phyloP scores from a whole-genome alignment of 2,329 filamentous ascomycete species.

The Fusarium fracticaudum region DNA sequence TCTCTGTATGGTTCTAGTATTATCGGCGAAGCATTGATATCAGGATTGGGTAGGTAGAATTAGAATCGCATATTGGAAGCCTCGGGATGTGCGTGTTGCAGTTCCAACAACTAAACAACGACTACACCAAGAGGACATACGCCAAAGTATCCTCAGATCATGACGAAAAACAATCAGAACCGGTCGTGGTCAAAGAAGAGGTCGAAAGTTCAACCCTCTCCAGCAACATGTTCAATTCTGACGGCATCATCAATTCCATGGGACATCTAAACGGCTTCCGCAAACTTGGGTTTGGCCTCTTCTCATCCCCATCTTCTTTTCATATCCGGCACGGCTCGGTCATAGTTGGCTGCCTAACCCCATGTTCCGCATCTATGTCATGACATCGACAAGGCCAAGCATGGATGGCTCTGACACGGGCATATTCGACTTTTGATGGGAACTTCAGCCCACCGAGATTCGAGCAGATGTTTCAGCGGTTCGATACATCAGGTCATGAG shows the following conservation, averaged over 20 bases:
- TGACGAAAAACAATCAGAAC: no score
- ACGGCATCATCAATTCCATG: constrained; percentile 51
- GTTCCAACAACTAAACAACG: not conserved
- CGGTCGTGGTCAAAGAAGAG: not conserved
- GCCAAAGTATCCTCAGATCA: not conserved
- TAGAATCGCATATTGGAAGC: constrained; percentile 10
- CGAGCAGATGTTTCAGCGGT: constrained; percentile 60
- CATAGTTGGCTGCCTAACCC: constrained; percentile 50
- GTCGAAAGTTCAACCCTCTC: constrained; percentile 26
- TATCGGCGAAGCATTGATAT: constrained; percentile 3
- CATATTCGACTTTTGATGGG: constrained; percentile 58
- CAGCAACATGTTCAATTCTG: constrained; percentile 56
- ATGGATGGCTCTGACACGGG: constrained; percentile 55
- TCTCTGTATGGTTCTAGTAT: not conserved
- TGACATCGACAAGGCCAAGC: constrained; percentile 55
- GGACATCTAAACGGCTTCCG: constrained; percentile 54
- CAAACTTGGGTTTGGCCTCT: constrained; percentile 51
- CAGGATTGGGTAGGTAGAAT: not conserved
- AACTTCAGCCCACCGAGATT: constrained; percentile 59
- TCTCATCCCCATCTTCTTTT: constrained; percentile 57
- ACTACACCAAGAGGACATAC: not conserved
- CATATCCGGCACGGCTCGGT: constrained; percentile 52
- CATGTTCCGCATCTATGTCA: constrained; percentile 51
- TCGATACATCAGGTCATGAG: constrained; percentile 49
- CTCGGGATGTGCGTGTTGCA: not conserved